phyloP scores from a whole-genome alignment of 345 rosid genomes.

The Odontarrhena argentea region DNA sequence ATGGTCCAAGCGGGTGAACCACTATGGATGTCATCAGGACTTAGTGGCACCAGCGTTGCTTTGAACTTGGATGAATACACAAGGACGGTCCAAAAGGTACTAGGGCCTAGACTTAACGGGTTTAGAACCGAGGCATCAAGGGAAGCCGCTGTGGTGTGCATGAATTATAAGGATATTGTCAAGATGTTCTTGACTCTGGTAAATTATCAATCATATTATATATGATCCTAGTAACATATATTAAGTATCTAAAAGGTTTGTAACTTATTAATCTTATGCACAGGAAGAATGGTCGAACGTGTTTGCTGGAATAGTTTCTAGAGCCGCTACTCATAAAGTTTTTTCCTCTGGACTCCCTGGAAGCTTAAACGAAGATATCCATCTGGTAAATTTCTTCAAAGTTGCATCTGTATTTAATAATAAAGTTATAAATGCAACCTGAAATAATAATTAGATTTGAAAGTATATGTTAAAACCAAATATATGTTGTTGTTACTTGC shows the following conservation, averaged over 20 bases:
- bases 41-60: constrained; percentile 46
- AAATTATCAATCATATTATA: constrained; percentile 15
- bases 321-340: constrained; percentile 66
- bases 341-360: constrained; percentile 67
- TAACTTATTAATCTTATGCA: not conserved
- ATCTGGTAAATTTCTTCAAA: constrained; percentile 54
- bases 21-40: constrained; percentile 58
- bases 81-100: constrained; percentile 54
- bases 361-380: constrained; percentile 71
- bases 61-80: constrained; percentile 75
- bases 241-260: constrained; percentile 15
- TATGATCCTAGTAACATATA: not conserved
- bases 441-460: not conserved
- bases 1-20: constrained; percentile 85
- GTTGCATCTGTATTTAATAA: not conserved
- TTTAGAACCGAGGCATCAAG: constrained; percentile 79
- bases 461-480: constrained; percentile 2
- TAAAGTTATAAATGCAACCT: not conserved
- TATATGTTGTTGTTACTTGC: not conserved
- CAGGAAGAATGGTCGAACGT: constrained; percentile 83
- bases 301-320: constrained; percentile 72
- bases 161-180: constrained; percentile 68
- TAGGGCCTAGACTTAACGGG: constrained; percentile 65
- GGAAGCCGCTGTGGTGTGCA: constrained; percentile 62
- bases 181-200: constrained; percentile 88